phyloP scores from a whole-genome alignment of 2,329 filamentous ascomycete species.

The Celoporthe dispersa region DNA sequence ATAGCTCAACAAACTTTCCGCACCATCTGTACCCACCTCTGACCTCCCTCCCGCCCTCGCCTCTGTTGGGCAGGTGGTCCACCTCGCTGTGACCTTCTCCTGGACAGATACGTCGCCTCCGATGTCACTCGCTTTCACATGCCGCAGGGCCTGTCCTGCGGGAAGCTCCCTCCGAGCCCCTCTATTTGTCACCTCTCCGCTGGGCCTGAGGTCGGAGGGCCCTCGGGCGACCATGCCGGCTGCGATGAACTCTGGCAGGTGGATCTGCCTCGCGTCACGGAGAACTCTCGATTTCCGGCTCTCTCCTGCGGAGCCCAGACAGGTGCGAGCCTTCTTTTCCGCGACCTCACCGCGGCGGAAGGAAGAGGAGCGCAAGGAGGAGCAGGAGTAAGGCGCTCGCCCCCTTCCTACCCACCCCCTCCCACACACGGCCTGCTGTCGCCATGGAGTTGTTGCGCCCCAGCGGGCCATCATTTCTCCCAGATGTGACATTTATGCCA shows the following conservation, averaged over 20 bases:
- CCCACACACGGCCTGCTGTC: background rate
- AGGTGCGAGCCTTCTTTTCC: slow-evolving; percentile 25
- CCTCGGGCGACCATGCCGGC: slow-evolving; percentile 1
- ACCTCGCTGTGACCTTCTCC: background rate
- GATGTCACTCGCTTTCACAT: slow-evolving; percentile 27
- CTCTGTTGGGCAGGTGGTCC: background rate
- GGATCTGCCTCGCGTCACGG: slow-evolving; percentile 5
- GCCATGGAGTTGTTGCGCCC: background rate
- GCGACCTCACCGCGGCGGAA: slow-evolving; percentile 19
- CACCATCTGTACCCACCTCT: background rate
- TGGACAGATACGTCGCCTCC: background rate
- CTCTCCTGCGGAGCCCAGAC: slow-evolving; percentile 9
- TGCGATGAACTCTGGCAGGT: background rate
- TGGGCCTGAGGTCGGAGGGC: background rate
- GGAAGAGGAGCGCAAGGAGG: slow-evolving; percentile 21
- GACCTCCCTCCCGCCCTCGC: background rate
- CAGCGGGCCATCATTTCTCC: background rate
- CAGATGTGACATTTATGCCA: background rate
- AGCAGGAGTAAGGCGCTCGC: slow-evolving; percentile 21
- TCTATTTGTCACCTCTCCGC: slow-evolving; percentile 9
- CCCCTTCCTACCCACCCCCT: too few species aligned
- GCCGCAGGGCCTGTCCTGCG: slow-evolving; percentile 15
- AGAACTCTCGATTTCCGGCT: background rate
- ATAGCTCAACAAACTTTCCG: slow-evolving; percentile 16
- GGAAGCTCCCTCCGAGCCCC: slow-evolving; percentile 13